Percentiles rank a stretch among this genome's conserved stretches.
These are phyloP conservation scores for Backusella mclennaniae DNA, from an alignment of 192 early-diverging fungal genomes.

Conservation along the genomic window DNA sequence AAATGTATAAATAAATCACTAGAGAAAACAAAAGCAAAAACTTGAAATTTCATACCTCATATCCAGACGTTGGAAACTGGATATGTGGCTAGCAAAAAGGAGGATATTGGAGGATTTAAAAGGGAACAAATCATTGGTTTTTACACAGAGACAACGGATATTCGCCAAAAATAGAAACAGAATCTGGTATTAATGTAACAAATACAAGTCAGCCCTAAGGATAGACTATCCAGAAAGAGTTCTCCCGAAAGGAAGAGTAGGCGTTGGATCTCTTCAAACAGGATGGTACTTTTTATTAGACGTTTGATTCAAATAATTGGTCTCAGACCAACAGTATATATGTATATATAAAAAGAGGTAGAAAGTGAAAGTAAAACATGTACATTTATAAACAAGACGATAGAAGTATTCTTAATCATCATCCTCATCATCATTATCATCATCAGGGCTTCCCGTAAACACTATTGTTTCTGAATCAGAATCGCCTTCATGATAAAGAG, in stretches of 20 bases:
- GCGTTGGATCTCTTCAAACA: background rate
- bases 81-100: too few relatives aligned
- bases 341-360: background rate
- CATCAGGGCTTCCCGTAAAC: background rate
- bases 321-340: constrained; percentile 2
- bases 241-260: background rate
- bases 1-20: background rate
- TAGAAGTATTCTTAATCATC: background rate
- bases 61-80: too few relatives aligned
- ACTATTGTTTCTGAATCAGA: constrained; percentile 33
- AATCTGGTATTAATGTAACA: background rate
- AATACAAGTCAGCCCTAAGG: background rate
- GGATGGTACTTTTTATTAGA: background rate
- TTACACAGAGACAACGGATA: background rate
- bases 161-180: background rate
- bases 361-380: background rate
- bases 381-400: constrained; percentile 5
- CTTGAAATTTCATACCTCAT: too few relatives aligned
- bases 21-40: too few relatives aligned
- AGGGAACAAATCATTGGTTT: background rate
- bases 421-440: background rate
- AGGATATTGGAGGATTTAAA: too few relatives aligned
- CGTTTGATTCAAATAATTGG: background rate
- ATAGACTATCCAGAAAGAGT: background rate
- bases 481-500: constrained; percentile 56